Evolutionary conservation across 2,329 filamentous ascomycete genomes (phyloP), one percentile per base, ranked within the genome.

Genomic region (Penicillium sclerotiorum): DNA sequence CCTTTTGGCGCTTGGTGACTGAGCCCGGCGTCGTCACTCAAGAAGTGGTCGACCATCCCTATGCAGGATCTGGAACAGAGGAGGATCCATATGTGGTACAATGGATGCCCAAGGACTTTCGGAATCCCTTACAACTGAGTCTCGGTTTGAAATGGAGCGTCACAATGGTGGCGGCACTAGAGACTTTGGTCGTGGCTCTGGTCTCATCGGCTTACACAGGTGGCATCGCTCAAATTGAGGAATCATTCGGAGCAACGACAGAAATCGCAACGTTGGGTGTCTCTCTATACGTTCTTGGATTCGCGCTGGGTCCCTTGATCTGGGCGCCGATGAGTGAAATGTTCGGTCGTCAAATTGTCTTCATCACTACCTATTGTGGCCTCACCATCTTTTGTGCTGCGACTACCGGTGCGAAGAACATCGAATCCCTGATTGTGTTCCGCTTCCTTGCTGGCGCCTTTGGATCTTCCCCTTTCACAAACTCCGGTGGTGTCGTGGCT

Each of bases 361-460:
- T 70, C 53, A 59, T 65, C 33, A 45, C 50, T 8, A 71, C 68
- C 2, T 72, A 71, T 37, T 50, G 61, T 17, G 61, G 64, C 1
- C 76, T 87, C 50, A 80, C 80, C 1, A 78, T 77, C 1, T 88
- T 89, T 64, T 86, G 82, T 58, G 82, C 79, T 18, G 85, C 77
- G 4, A 77, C 76, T 15, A 80, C 82, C 1, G 84, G 79, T 8
- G 73, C 80, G 0, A 71, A 80, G 49, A 84, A 80, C 57, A 82
- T 86, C 52, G 73, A 73, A 40, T 80, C 81, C 1, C 72, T 90
- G 2, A 70, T 89, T 25, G 77, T 87, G n/a, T 74, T 88, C 32
- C 81, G 87, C 30, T 88, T 89, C 72, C 82, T 88, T 45, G 81
- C 81, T 5, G 83, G 84, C 30, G 69, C 80, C 6, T 86, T 85